Conservation (phyloP, 192 early-diverging fungal species). For the Linnemannia hyalina region DNA sequence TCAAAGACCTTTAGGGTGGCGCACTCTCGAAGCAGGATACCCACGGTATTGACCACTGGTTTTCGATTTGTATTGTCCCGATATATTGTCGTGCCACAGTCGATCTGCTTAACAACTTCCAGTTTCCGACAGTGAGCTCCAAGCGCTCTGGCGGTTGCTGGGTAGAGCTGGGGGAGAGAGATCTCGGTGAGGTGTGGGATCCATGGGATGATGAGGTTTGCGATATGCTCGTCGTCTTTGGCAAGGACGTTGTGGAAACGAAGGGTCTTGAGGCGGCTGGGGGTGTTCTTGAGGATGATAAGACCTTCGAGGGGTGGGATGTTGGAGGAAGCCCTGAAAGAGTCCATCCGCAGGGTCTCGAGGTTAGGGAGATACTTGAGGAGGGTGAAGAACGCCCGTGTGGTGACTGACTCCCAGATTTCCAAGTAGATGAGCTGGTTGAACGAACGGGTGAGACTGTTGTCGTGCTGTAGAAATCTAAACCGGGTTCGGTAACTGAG, state of each 20-base stretch:
- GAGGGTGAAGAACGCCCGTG: not conserved
- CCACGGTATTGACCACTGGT: not conserved
- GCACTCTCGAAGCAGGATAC: not conserved
- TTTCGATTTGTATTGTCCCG: not conserved
- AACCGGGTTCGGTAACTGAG: not conserved
- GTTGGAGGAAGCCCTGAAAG: not conserved
- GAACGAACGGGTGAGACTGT: not conserved
- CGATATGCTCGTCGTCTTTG: not conserved
- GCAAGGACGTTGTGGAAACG: not conserved
- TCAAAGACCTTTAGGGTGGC: not conserved
- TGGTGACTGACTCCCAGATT: not conserved
- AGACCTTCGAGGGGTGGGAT: not conserved
- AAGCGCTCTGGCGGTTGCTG: not conserved
- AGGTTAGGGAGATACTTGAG: conserved; percentile 1
- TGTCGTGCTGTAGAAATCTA: not conserved
- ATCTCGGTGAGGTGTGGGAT: not conserved
- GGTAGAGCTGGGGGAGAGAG: not conserved
- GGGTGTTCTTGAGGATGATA: not conserved
- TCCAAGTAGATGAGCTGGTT: not conserved
- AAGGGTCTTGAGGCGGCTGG: not conserved
- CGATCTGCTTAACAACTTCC: not conserved
- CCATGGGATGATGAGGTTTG: not conserved
- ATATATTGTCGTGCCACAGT: not conserved
- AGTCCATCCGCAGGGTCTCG: not conserved
- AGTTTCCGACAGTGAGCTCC: not conserved